Conservation (phyloP, 331 rosid genomes). For the Quercus phellos region DNA sequence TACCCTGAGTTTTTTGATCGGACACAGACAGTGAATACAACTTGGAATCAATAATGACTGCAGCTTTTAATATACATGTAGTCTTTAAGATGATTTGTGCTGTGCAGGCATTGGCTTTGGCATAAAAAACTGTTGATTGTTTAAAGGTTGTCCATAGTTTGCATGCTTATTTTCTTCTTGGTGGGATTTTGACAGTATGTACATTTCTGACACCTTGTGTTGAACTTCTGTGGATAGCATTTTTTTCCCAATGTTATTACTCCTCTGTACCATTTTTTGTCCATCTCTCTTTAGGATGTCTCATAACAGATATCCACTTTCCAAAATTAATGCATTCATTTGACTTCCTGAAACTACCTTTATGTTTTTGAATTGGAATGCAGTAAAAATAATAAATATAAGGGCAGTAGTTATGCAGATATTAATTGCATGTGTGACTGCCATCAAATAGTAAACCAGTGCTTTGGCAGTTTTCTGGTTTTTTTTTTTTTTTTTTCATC, state of each 20-base stretch:
- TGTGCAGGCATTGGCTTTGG: slow-evolving; percentile 85
- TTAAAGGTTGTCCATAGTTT: slow-evolving; percentile 23
- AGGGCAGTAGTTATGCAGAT: background rate
- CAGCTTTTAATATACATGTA: slow-evolving; percentile 4
- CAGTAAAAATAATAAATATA: background rate
- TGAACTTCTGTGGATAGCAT: background rate
- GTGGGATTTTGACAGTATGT: slow-evolving; percentile 23
- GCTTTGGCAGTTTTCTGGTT: too few species aligned
- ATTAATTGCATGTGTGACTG: background rate
- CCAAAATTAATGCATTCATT: background rate
- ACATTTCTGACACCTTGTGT: too few species aligned
- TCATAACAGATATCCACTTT: background rate
- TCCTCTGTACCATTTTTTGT: background rate
- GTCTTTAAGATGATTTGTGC: slow-evolving; percentile 19
- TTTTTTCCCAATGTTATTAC: background rate
- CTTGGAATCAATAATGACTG: slow-evolving; percentile 16
- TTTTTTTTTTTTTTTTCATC: too few species aligned
- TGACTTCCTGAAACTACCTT: background rate
- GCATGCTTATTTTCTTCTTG: too few species aligned
- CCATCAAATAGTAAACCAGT: background rate
- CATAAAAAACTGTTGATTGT: slow-evolving; percentile 80
- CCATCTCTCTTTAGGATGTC: background rate
- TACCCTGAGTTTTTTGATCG: background rate
- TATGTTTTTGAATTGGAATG: background rate
- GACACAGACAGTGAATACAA: background rate